Percentiles rank a stretch among this genome's conserved stretches.
Evolutionary conservation across 768 basidiomycete genomes (phyloP).

Genomic region (Paxillus ammoniavirescens): DNA sequence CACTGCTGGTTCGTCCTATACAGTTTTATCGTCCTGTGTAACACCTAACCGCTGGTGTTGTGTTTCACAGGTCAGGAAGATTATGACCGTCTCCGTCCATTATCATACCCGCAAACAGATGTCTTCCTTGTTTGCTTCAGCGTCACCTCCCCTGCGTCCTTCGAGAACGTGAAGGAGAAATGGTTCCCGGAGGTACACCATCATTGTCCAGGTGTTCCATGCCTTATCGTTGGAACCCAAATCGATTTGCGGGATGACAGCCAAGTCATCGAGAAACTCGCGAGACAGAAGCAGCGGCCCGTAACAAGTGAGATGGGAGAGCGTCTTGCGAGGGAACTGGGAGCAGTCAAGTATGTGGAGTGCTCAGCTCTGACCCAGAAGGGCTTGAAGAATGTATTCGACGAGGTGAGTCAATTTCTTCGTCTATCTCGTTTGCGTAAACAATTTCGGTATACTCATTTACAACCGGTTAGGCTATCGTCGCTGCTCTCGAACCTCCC

Average conservation of each 20-base stretch:
- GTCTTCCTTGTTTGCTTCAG: slow-evolving; percentile 99
- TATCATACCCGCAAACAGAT: slow-evolving; percentile 99
- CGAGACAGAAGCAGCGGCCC: slow-evolving; percentile 94
- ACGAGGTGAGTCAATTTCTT: slow-evolving; percentile 70
- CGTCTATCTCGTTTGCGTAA: background rate
- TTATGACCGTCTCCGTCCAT: slow-evolving; percentile 97
- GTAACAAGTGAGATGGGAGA: slow-evolving; percentile 88
- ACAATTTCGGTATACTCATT: slow-evolving; percentile 7
- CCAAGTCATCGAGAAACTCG: slow-evolving; percentile 91
- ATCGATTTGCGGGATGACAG: slow-evolving; percentile 94
- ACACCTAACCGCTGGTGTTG: slow-evolving; percentile 8
- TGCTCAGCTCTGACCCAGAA: slow-evolving; percentile 99
- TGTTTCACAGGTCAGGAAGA: slow-evolving; percentile 86
- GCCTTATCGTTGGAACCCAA: slow-evolving; percentile 98
- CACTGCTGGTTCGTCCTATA: slow-evolving; percentile 81
- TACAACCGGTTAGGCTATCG: slow-evolving; percentile 66
- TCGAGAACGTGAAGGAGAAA: slow-evolving; percentile 99
- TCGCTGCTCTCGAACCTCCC: slow-evolving; percentile 97
- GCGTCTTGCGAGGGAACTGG: slow-evolving; percentile 92
- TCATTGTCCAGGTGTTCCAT: slow-evolving; percentile 98
- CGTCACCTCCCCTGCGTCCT: slow-evolving; percentile 96
- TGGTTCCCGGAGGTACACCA: slow-evolving; percentile 99
- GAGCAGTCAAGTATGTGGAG: slow-evolving; percentile 98
- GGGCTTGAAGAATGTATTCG: slow-evolving; percentile 99
- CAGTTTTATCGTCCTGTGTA: background rate